phyloP scores from a whole-genome alignment of 495 filamentous ascomycete genomes.

The Penicillium cinerascens region DNA sequence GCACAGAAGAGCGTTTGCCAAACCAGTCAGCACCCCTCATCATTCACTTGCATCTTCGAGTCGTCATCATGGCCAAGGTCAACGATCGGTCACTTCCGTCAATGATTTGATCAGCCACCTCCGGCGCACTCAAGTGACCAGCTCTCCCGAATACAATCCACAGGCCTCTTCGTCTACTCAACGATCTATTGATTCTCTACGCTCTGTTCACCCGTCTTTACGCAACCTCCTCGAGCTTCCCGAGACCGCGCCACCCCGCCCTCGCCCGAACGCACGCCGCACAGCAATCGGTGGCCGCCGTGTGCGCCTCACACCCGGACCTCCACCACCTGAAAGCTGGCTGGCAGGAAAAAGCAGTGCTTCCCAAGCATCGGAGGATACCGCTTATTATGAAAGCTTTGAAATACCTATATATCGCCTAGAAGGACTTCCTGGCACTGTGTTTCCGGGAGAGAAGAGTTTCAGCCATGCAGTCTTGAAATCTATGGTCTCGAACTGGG shows the following conservation, averaged over 20 bases:
- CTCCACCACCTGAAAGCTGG: slow-evolving; percentile 72
- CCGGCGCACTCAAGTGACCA: slow-evolving; percentile 38
- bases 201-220: slow-evolving; percentile 53
- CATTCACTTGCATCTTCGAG: slow-evolving; percentile 33
- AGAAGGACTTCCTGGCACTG: slow-evolving; percentile 41
- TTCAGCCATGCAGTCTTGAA: slow-evolving; percentile 58
- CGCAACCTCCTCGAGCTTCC: slow-evolving; percentile 64
- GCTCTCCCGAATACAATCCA: not conserved
- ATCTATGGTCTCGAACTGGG: slow-evolving; percentile 65
- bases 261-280: slow-evolving; percentile 50
- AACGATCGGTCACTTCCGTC: slow-evolving; percentile 29
- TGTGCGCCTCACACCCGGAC: slow-evolving; percentile 56
- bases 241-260: slow-evolving; percentile 63
- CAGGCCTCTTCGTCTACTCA: not conserved
- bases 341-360: slow-evolving; percentile 26
- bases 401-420: slow-evolving; percentile 30
- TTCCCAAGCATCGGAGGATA: not conserved
- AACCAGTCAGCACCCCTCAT: slow-evolving; percentile 37
- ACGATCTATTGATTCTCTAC: slow-evolving; percentile 18
- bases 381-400: not conserved
- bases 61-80: slow-evolving; percentile 29
- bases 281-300: slow-evolving; percentile 37
- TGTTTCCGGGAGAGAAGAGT: slow-evolving; percentile 43
- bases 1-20: slow-evolving; percentile 32
- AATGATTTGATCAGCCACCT: slow-evolving; percentile 49